Conservation (phyloP, 306 rosid genomes). For the Canavalia gladiata region DNA sequence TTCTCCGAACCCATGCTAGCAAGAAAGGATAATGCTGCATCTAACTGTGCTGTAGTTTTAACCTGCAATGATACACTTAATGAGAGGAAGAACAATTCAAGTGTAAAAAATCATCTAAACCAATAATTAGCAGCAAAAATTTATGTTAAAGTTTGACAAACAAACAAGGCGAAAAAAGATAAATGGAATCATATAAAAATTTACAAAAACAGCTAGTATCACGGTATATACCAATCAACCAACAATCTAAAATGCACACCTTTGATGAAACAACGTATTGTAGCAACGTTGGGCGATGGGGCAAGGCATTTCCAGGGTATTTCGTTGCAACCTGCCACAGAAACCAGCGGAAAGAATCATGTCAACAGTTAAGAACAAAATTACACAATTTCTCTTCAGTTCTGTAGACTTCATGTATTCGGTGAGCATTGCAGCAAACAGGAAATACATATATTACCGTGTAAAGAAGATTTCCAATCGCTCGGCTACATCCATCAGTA, state of each 20-base stretch:
- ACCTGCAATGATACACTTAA: constrained; percentile 62
- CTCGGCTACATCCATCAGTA: constrained; percentile 74
- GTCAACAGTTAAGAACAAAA: constrained; percentile 27
- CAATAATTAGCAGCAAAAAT: background rate
- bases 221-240: constrained; percentile 11
- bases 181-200: background rate
- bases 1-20: constrained; percentile 57
- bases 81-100: constrained; percentile 29
- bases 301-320: constrained; percentile 84
- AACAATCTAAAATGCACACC: constrained; percentile 54
- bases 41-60: constrained; percentile 86
- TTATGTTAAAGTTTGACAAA: background rate
- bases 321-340: constrained; percentile 87
- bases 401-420: background rate
- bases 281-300: constrained; percentile 76
- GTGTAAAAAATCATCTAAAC: constrained; percentile 2
- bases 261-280: constrained; percentile 73
- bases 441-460: constrained; percentile 55
- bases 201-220: background rate
- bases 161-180: background rate
- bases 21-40: constrained; percentile 81
- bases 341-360: constrained; percentile 20
- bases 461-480: constrained; percentile 87
- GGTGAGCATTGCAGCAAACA: background rate
- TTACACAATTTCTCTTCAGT: background rate